Evolutionary conservation across 805 yeast species (phyloP).

Genomic region (Myxozyma nipponensis): DNA sequence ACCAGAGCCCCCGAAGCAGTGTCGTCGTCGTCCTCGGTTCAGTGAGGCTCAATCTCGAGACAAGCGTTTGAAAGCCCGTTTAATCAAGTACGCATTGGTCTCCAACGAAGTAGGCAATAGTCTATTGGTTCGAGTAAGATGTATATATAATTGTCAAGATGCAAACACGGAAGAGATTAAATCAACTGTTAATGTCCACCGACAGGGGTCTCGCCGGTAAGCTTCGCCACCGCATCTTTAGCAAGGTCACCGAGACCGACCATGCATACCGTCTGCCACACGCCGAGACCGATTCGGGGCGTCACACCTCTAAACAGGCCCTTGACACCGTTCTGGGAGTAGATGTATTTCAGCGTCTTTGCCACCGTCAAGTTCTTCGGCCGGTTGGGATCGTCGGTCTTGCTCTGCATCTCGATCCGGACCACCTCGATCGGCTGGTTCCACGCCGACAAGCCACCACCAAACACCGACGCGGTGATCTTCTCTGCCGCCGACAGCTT

Average conservation of each 20-base stretch:
- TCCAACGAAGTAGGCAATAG: too few relatives aligned
- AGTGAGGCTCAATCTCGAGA: neutral
- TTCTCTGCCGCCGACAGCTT: slow-evolving; percentile 74
- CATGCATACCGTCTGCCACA: slow-evolving; percentile 95
- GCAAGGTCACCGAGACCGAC: slow-evolving; percentile 96
- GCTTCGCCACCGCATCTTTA: slow-evolving; percentile 58
- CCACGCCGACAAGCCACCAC: slow-evolving; percentile 98
- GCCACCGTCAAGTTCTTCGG: slow-evolving; percentile 83
- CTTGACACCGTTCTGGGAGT: slow-evolving; percentile 72
- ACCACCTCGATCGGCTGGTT: slow-evolving; percentile 98
- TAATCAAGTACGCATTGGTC: too few relatives aligned
- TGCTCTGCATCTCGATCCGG: slow-evolving; percentile 96
- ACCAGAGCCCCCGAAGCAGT: neutral
- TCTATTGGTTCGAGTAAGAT: too few relatives aligned
- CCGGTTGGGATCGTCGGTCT: slow-evolving; percentile 89
- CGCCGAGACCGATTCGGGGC: slow-evolving; percentile 93
- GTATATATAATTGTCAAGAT: neutral
- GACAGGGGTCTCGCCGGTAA: slow-evolving; percentile 58
- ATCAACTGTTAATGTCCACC: slow-evolving; percentile 41
- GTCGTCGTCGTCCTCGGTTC: neutral
- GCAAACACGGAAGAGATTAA: too few relatives aligned
- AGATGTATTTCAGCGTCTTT: slow-evolving; percentile 77
- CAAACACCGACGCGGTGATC: slow-evolving; percentile 77
- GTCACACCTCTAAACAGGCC: slow-evolving; percentile 96
- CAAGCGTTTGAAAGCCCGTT: too few relatives aligned